These are phyloP conservation scores for Macrolepiota fuliginosa DNA, from an alignment of 768 basidiomycete genomes.

Conservation along the genomic window DNA sequence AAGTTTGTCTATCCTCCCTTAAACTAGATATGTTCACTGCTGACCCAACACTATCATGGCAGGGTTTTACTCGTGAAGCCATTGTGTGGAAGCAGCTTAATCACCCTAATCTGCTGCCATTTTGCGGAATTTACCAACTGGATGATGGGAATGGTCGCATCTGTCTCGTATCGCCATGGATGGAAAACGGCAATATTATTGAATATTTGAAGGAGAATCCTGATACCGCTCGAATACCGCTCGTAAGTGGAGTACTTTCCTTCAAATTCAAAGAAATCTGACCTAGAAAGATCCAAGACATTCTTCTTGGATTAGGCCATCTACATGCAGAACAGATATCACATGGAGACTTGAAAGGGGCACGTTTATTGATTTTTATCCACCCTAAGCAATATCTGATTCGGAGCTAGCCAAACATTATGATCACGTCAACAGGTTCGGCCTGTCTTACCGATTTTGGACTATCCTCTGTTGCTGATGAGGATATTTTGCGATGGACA, in stretches of 20 bases:
- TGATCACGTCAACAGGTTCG: constrained; percentile 16
- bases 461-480: constrained; percentile 17
- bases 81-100: neutral
- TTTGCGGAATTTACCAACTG: neutral
- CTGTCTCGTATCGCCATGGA: constrained; percentile 15
- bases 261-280: neutral
- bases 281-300: constrained; percentile 9
- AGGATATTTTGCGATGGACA: constrained; percentile 16
- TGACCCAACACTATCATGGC: neutral
- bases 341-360: constrained; percentile 23
- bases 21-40: no score
- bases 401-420: constrained; percentile 20
- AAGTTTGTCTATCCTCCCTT: constrained; percentile 16
- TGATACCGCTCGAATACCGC: neutral
- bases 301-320: constrained; percentile 13
- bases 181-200: constrained; percentile 11
- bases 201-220: constrained; percentile 1
- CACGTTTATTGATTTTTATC: neutral
- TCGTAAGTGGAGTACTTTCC: neutral
- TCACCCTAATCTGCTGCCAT: neutral
- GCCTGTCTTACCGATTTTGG: constrained; percentile 27
- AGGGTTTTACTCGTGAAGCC: neutral
- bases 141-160: neutral
- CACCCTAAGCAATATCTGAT: neutral
- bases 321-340: constrained; percentile 15